Conservation (phyloP, 2,329 filamentous ascomycete genomes). For the Aschersonia sp. region DNA sequence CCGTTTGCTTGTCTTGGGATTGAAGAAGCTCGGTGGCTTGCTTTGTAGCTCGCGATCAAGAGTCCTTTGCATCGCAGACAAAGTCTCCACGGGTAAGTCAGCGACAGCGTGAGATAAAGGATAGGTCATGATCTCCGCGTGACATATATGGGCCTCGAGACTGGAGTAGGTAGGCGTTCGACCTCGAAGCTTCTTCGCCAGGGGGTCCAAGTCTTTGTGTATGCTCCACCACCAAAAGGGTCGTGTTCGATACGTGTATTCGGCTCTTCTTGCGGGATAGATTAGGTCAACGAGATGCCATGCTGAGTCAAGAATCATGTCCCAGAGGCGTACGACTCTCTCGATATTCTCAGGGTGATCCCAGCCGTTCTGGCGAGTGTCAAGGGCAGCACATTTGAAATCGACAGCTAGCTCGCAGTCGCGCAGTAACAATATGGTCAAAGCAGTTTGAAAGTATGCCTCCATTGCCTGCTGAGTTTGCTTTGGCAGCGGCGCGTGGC, state of each 20-base stretch:
- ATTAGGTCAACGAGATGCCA: slow-evolving; percentile 20
- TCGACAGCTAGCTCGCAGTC: slow-evolving; percentile 8
- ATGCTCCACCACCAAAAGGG: slow-evolving; percentile 27
- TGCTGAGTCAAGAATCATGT: slow-evolving; percentile 22
- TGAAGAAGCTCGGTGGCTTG: slow-evolving; percentile 13
- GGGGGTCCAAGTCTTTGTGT: slow-evolving; percentile 18
- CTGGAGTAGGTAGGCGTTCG: slow-evolving; percentile 12
- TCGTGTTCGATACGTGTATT: slow-evolving; percentile 18
- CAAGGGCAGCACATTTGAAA: slow-evolving; percentile 3
- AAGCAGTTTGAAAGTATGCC: slow-evolving; percentile 16
- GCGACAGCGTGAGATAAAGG: slow-evolving; percentile 19
- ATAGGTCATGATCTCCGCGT: slow-evolving; percentile 16
- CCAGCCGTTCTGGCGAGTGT: neutral
- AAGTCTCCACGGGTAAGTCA: slow-evolving; percentile 18
- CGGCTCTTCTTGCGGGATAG: slow-evolving; percentile 17
- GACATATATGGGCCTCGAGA: slow-evolving; percentile 14
- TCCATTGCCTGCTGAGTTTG: slow-evolving; percentile 13
- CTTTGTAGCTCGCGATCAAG: slow-evolving; percentile 15
- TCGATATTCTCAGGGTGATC: slow-evolving; percentile 6
- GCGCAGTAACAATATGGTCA: slow-evolving; percentile 9
- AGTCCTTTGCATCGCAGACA: slow-evolving; percentile 14
- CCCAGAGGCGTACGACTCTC: slow-evolving; percentile 11
- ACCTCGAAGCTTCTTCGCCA: slow-evolving; percentile 14
- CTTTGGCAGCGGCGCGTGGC: slow-evolving; percentile 9
- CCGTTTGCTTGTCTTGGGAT: slow-evolving; percentile 18